These are phyloP conservation scores for Podila verticillata DNA, from an alignment of 192 early-diverging fungal species.

Conservation along the genomic window DNA sequence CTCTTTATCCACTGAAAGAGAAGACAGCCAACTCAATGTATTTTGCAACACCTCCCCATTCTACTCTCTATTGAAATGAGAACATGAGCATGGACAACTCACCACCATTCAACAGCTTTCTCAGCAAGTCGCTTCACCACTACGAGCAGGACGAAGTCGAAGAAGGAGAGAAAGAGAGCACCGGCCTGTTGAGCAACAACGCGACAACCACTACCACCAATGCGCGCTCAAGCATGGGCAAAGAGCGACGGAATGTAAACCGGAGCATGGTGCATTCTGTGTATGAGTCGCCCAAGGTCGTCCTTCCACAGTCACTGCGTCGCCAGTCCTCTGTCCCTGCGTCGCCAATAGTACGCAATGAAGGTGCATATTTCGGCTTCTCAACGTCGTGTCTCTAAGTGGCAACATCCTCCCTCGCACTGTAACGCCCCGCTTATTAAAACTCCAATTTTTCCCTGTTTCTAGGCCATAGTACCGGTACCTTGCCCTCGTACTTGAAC, in stretches of 20 bases:
- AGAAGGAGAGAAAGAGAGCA: not conserved
- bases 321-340: constrained; percentile 26
- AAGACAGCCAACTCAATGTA: not conserved
- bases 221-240: not conserved
- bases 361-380: too few species aligned
- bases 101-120: not conserved
- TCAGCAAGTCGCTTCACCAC: not conserved
- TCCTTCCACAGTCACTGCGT: not conserved
- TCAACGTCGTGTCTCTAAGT: not conserved
- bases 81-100: not conserved
- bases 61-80: not conserved
- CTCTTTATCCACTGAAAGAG: not conserved
- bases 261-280: constrained; percentile 30
- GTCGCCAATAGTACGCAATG: constrained; percentile 7
- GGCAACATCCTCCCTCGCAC: too few species aligned
- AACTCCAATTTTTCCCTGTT: not conserved
- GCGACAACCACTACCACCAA: not conserved
- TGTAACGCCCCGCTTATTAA: too few species aligned
- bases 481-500: constrained; percentile 7
- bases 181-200: not conserved
- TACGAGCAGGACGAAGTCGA: not conserved
- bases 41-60: not conserved
- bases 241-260: constrained; percentile 12
- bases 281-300: constrained; percentile 25
- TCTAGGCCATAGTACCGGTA: not conserved